Base-by-base conservation (phyloP, 768 basidiomycete genomes). In the Psilocybe azurescens region DNA sequence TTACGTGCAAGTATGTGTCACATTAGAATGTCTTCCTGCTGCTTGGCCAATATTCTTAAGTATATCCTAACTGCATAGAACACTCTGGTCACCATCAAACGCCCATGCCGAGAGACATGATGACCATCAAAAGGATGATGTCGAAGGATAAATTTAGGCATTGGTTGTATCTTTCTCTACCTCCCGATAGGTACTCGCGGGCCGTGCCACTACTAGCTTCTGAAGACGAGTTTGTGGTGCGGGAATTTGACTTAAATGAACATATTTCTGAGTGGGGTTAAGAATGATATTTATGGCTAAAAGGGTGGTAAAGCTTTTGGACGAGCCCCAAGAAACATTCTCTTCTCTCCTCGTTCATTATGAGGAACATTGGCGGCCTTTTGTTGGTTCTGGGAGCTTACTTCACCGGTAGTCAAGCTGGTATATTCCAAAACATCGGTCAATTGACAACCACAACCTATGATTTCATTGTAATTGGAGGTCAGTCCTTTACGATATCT, bases 401-500 rank as follows among this genome's bases (percentile, higher is more conserved):
- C n/a, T 44, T 44, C 7, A 5, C 14, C 8, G 41, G 11, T 0
- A 13, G 5, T n/a, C 11, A 39, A 18, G 57, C 48, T 16, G 36
- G 44, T 16, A n/a, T 58, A n/a, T 39, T 38, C 30, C 57, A 58
- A 16, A 51, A 38, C 30, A 38, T 58, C 49, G 18, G 16, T 33
- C 33, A 58, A 18, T 28, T 58, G 8, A 24, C 57, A 7, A 16
- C 33, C 10, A 38, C 33, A n/a, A 29, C 24, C 28, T 50, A 46
- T 32, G 59, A 60, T 38, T 60, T 60, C 16, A 49, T 60, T 24
- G 28, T 60, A 9, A 41, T 60, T 38, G 59, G 59, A 50, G 59
- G 59, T 60, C 18, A 16, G 59, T 14, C 7, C 1, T 20, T 32
- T 2, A 24, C 24, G 2, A 24, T 24, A 24, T 24, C 24, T 2